Conservation (phyloP, 306 rosid species). For the Hylodesmum podocarpum region DNA sequence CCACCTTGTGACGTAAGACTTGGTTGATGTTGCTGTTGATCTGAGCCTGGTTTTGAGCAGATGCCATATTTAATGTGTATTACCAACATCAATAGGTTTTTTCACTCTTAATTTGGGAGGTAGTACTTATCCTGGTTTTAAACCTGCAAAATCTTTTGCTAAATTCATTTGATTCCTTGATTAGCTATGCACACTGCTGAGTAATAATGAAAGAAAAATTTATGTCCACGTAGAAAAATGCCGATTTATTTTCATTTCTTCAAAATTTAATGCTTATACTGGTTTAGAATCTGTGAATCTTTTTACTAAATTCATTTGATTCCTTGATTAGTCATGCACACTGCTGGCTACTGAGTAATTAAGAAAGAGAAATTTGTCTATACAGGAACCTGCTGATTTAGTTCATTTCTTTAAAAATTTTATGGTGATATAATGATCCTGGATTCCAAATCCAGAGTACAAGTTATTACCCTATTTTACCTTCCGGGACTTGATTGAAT, state of each 20-base stretch:
- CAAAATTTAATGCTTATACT: neutral
- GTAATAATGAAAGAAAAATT: constrained; percentile 2
- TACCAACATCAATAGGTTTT: neutral
- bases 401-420: neutral
- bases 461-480: neutral
- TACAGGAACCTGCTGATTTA: neutral
- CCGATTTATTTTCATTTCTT: neutral
- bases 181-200: constrained; percentile 6
- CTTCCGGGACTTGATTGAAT: neutral
- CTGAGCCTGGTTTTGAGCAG: neutral
- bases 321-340: constrained; percentile 5
- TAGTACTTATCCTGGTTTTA: neutral
- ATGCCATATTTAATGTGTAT: neutral
- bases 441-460: neutral
- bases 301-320: constrained; percentile 6
- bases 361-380: constrained; percentile 2
- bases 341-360: constrained; percentile 19
- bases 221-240: neutral
- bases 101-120: neutral
- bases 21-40: constrained; percentile 12
- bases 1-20: neutral
- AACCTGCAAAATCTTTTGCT: constrained; percentile 3
- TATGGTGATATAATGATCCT: neutral
- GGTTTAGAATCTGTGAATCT: constrained; percentile 4
- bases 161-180: constrained; percentile 14